These are phyloP conservation scores for Eremochloa ophiuroides DNA, from an alignment of 176 grass and related monocot species.

Conservation along the genomic window DNA sequence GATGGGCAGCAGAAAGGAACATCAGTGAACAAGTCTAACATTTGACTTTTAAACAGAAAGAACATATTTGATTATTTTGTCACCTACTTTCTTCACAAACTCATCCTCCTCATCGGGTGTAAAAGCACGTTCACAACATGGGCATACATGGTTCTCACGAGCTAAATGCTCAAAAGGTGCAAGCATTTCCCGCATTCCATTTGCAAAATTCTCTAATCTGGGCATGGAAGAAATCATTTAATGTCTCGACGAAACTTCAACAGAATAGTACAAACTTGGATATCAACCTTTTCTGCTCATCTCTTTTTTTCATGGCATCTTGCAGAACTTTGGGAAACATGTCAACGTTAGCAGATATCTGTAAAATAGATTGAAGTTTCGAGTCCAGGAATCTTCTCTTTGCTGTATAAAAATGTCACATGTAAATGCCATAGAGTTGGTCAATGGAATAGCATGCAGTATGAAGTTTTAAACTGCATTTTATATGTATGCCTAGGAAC, in stretches of 20 bases:
- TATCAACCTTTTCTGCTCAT: constrained; percentile 76
- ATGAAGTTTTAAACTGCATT: background rate
- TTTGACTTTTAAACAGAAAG: constrained; percentile 17
- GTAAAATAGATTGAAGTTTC: constrained; percentile 60
- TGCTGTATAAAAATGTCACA: constrained; percentile 43
- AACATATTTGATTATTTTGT: background rate
- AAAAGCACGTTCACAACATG: constrained; percentile 88
- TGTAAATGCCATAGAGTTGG: constrained; percentile 4
- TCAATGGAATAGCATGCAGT: background rate
- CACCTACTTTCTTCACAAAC: constrained; percentile 71
- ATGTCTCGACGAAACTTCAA: background rate
- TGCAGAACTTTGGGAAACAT: constrained; percentile 64
- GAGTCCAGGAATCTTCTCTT: constrained; percentile 66
- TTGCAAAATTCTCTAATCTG: constrained; percentile 62
- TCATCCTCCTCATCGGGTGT: constrained; percentile 86
- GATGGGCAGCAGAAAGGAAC: constrained; percentile 25
- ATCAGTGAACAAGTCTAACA: background rate
- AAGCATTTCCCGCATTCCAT: constrained; percentile 85
- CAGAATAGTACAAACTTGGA: constrained; percentile 9
- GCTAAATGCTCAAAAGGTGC: constrained; percentile 81
- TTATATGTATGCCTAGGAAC: background rate
- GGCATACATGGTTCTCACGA: constrained; percentile 73
- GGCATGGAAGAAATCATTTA: constrained; percentile 13
- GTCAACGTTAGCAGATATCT: constrained; percentile 44
- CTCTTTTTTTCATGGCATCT: constrained; percentile 81